Percentiles rank a stretch among this genome's conserved stretches.
Conservation (phyloP, 2,329 filamentous ascomycete genomes). For the Fusarium clavum region DNA sequence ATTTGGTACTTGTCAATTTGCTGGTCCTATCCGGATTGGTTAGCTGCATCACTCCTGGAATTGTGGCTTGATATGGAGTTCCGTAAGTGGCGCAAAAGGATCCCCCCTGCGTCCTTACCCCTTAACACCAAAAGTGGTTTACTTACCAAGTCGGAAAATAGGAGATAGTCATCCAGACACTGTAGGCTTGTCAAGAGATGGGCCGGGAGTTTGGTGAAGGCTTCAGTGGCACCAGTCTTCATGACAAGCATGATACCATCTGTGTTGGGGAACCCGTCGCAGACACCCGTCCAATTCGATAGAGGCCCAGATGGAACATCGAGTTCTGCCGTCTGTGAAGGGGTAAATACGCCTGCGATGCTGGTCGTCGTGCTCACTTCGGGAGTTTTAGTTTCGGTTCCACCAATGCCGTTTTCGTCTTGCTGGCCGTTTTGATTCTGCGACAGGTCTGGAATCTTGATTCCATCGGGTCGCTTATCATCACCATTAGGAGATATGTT, state of each 20-base stretch:
- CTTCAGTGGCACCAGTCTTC: slow-evolving; percentile 70
- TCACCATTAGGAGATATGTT: slow-evolving; percentile 37
- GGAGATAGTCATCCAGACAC: slow-evolving; percentile 65
- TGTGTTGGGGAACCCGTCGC: slow-evolving; percentile 57
- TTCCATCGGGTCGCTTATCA: background rate
- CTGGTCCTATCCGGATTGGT: slow-evolving; percentile 54
- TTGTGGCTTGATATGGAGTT: slow-evolving; percentile 17
- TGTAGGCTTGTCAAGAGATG: slow-evolving; percentile 66
- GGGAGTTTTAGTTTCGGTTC: slow-evolving; percentile 1
- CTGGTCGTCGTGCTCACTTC: slow-evolving; percentile 4
- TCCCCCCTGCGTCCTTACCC: background rate
- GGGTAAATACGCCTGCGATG: slow-evolving; percentile 1
- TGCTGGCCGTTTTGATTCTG: slow-evolving; percentile 18
- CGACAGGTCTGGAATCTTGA: slow-evolving; percentile 1
- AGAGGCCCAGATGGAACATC: slow-evolving; percentile 29
- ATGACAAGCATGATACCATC: slow-evolving; percentile 63
- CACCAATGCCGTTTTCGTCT: background rate
- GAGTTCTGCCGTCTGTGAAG: slow-evolving; percentile 18
- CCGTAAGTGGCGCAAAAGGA: background rate
- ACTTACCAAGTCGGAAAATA: slow-evolving; percentile 66
- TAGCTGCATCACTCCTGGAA: slow-evolving; percentile 12
- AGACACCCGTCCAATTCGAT: slow-evolving; percentile 42
- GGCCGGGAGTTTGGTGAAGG: slow-evolving; percentile 64
- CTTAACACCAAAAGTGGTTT: background rate
- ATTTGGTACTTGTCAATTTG: slow-evolving; percentile 60